These are phyloP conservation scores for Myxozyma neotropica DNA, from an alignment of 805 yeast species.

Conservation along the genomic window DNA sequence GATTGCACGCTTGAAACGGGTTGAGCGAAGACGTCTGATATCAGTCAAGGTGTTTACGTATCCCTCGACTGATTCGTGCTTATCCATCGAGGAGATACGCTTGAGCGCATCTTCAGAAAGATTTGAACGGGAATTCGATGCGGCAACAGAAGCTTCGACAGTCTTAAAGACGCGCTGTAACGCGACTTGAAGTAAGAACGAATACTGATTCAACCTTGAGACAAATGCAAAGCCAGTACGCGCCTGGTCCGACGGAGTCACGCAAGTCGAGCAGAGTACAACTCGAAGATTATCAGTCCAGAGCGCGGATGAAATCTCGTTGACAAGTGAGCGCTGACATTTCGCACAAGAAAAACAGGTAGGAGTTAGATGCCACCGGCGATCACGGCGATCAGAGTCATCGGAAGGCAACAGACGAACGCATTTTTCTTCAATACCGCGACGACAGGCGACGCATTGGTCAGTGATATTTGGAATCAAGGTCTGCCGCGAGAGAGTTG, in stretches of 20 bases:
- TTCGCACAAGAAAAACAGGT: slow-evolving; percentile 68
- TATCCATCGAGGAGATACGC: slow-evolving; percentile 24
- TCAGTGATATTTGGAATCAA: slow-evolving; percentile 50
- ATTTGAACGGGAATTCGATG: not conserved
- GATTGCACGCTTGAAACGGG: slow-evolving; percentile 57
- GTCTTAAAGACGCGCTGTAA: slow-evolving; percentile 55
- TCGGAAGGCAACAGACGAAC: slow-evolving; percentile 9
- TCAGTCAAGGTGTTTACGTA: slow-evolving; percentile 73
- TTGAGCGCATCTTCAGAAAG: slow-evolving; percentile 7
- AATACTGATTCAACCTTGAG: slow-evolving; percentile 70
- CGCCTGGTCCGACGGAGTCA: slow-evolving; percentile 50
- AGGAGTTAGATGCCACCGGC: slow-evolving; percentile 70
- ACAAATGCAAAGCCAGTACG: slow-evolving; percentile 57
- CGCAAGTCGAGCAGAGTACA: slow-evolving; percentile 67
- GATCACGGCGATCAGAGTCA: slow-evolving; percentile 42
- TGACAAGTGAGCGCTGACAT: slow-evolving; percentile 53
- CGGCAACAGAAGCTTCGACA: not conserved
- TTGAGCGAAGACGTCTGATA: slow-evolving; percentile 72
- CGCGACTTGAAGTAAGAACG: slow-evolving; percentile 80
- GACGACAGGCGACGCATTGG: slow-evolving; percentile 67
- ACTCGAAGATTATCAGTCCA: slow-evolving; percentile 43
- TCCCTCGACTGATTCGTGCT: slow-evolving; percentile 29
- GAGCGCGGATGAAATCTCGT: slow-evolving; percentile 46
- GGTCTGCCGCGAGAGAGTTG: slow-evolving; percentile 11
- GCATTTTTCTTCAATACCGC: slow-evolving; percentile 69